Evolutionary conservation across 1,284 basidiomycete genomes (phyloP), one percentile per base, ranked within the genome.

Genomic region (Cryptococcus hybrid): DNA sequence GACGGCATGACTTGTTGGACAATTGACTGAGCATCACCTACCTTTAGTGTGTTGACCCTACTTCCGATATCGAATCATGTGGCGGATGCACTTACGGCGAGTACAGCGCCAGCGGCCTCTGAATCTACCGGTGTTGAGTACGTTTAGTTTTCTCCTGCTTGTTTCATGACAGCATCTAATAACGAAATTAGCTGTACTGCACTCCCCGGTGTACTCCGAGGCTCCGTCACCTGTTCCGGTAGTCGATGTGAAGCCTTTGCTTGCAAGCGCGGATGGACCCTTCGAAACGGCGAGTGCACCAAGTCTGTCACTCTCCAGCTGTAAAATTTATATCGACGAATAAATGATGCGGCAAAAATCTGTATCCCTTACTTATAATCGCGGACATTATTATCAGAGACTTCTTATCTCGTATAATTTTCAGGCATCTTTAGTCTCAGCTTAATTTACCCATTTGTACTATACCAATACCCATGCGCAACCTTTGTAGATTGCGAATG

Each of bases 61-160:
- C 43, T 3, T 35, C 49, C 38, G 59, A 61, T 47, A 54, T 61
- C 15, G 56, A 61, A 43, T 58, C 56, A 4, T 61, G 59, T 46
- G 59, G 59, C 13, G 58, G 58, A 15, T 60, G 58, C 35, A 43
- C 55, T 12, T 24, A 54, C 52, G 58, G 58, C 36, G 55, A 60
- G 34, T 60, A 53, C 40, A 47, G 38, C 7, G 30, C 18, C 11
- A n/a, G 40, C 40, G 40, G 47, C 30, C 48, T 54, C 58, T 18
- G 47, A 5, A n/a, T 42, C 58, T 13, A 60, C 55, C 15, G 58
- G 58, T 43, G 3, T 47, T 35, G 51, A 60, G 58, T 60, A 37
- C 50, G 58, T 57, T 12, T 34, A 18, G 18, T 11, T 43, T 15
- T n/a, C 42, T 44, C 13, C 7, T n/a, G 8, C 18, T 13, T 46